Evolutionary conservation across 768 basidiomycete genomes (phyloP), one percentile per base, ranked within the genome.

Genomic region (Myochromella boudieri): DNA sequence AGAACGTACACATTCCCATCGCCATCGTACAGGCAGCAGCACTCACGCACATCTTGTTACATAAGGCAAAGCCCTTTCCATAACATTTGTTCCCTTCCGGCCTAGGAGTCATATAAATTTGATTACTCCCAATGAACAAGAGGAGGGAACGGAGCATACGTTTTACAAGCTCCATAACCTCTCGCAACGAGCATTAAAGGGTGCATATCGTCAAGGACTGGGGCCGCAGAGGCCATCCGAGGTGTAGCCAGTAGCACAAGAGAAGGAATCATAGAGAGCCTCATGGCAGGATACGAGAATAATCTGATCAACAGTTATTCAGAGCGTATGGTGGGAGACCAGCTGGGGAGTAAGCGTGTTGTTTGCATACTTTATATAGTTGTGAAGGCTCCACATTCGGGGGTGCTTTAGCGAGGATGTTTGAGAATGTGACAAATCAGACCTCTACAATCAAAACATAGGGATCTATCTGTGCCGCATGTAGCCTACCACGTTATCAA

Each of bases 21-120:
- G 45, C 45, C 18, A 46, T 29, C 2, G 45, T 4, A 17, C 45
- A 46, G 11, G 45, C 45, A 14, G 31, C 21, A 29, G 45, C 37
- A 21, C 20, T 46, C 3, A 46, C 45, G 14, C 45, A 46, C 45
- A 46, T 46, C 37, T 32, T 46, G 28, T 46, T 46, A 22, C 45
- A 46, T 12, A 46, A 27, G 6, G 45, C 25, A 15, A 46, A 46
- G 3, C 45, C 45, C 12, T 46, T 46, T 15, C 45, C 45, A 32
- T 46, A 46, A 38, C 45, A 46, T 29, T 38, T 29, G 2, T 46
- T 37, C 37, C 45, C 45, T 31, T 46, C 37, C 28, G 45, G 37
- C 24, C 45, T 46, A 14, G 33, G 14, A n/a, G 29, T n/a, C 8
- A 15, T 11, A 25, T 14, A 1, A 32, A 12, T 26, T 27, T 41